Percentiles rank a stretch among this genome's conserved stretches.
phyloP scores from a whole-genome alignment of 805 yeast species.

The Candida verbasci region DNA sequence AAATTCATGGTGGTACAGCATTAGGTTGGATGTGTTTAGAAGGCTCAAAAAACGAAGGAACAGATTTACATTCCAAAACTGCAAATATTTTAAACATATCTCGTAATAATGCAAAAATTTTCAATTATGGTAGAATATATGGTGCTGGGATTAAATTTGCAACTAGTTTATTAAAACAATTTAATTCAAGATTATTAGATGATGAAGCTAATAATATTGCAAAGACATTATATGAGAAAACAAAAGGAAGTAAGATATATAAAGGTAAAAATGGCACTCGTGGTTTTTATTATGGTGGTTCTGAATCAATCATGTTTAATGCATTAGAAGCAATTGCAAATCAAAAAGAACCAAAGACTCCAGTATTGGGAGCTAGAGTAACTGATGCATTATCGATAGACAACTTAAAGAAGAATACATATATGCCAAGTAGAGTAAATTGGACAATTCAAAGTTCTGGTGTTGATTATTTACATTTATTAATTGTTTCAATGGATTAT shows the following conservation, averaged over 20 bases:
- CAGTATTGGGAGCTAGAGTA: slow-evolving; percentile 89
- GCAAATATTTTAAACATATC: slow-evolving; percentile 85
- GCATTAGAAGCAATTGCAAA: slow-evolving; percentile 83
- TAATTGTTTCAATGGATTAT: slow-evolving; percentile 85
- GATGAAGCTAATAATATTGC: slow-evolving; percentile 66
- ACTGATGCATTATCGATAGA: slow-evolving; percentile 72
- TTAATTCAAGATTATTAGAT: slow-evolving; percentile 67
- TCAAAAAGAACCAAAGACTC: slow-evolving; percentile 77
- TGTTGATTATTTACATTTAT: slow-evolving; percentile 87
- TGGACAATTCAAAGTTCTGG: slow-evolving; percentile 99
- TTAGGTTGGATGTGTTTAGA: slow-evolving; percentile 99
- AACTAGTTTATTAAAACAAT: slow-evolving; percentile 73
- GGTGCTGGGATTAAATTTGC: slow-evolving; percentile 97
- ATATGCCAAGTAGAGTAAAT: slow-evolving; percentile 85
- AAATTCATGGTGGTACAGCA: slow-evolving; percentile 92
- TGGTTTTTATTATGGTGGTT: slow-evolving; percentile 75
- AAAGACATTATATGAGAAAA: slow-evolving; percentile 62
- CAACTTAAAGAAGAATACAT: slow-evolving; percentile 61
- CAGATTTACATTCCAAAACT: slow-evolving; percentile 93
- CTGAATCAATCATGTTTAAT: slow-evolving; percentile 90
- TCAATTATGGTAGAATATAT: slow-evolving; percentile 94
- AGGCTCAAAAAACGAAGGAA: slow-evolving; percentile 86
- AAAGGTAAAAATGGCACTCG: slow-evolving; percentile 14
- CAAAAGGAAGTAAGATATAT: slow-evolving; percentile 61
- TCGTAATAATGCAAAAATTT: slow-evolving; percentile 88